phyloP scores from a whole-genome alignment of 768 basidiomycete genomes.

The Lactifluus piperatus region DNA sequence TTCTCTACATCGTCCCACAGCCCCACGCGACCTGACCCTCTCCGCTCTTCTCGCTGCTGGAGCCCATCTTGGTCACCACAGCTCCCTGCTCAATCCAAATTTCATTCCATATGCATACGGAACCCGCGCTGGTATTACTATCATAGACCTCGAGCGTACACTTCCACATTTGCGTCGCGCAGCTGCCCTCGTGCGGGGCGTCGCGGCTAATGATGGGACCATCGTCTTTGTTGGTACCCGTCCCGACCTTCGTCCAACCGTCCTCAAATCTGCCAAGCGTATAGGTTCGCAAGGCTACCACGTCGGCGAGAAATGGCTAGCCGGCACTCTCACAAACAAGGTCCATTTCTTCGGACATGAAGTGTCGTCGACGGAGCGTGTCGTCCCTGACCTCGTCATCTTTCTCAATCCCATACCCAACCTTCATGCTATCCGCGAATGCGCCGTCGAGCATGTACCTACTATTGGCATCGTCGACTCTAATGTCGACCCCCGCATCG shows the following conservation, averaged over 20 bases:
- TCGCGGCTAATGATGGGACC: conserved; percentile 73
- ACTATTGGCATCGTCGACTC: conserved; percentile 94
- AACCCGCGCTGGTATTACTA: conserved; percentile 76
- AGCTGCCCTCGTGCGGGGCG: conserved; percentile 74
- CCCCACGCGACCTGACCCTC: conserved; percentile 59
- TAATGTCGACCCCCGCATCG: conserved; percentile 89
- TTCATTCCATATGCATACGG: conserved; percentile 92
- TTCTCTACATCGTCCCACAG: conserved; percentile 49
- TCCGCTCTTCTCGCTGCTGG: conserved; percentile 89
- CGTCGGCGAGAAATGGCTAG: conserved; percentile 84
- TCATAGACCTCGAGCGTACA: conserved; percentile 94
- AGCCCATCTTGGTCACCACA: conserved; percentile 88
- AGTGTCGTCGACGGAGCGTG: conserved; percentile 41
- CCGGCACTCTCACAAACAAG: conserved; percentile 91
- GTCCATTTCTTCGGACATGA: conserved; percentile 60
- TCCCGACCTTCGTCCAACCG: conserved; percentile 63
- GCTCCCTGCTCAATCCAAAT: conserved; percentile 77
- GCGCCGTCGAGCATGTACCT: conserved; percentile 80
- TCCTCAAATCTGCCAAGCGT: conserved; percentile 71
- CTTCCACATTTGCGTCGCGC: conserved; percentile 87
- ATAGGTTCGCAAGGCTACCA: conserved; percentile 76
- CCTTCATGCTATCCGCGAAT: conserved; percentile 83
- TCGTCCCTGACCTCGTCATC: conserved; percentile 80
- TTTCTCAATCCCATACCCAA: conserved; percentile 87
- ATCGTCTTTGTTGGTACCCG: conserved; percentile 89